Base-by-base conservation (phyloP, 192 early-diverging fungal species). In the Coemansia sp. region DNA sequence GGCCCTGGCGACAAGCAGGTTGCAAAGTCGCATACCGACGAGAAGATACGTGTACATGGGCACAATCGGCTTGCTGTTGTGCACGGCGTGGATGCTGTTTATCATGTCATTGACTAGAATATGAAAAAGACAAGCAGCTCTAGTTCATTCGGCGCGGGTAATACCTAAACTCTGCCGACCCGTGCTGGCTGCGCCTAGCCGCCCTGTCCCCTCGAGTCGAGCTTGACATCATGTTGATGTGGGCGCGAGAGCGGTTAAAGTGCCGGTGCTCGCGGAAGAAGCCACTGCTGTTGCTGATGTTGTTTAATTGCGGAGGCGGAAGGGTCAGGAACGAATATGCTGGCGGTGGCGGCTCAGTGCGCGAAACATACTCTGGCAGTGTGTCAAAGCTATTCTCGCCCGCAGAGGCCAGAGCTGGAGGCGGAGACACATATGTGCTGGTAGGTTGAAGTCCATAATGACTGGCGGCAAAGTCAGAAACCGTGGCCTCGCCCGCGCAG, bases 41-140 rank as follows among this genome's bases (percentile, higher is more conserved):
- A 35, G 71, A 18, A 53, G 76, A 22, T 80, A 70, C 22, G n/a
- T 70, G 17, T 80, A 80, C 29, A 53, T 80, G 52, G 67, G 67
- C 3, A 58, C 40, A 37, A 80, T 80, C n/a, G 71, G 60, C 4
- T 22, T 80, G 36, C 46, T 80, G 18, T 48, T 80, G 33, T 60
- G n/a, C 18, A 62, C 64, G 1, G 67, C 76, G 4, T 80, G 76
- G 76, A 36, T 24, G 35, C 41, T 74, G 33, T 80, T 74, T 60
- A 74, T 80, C 11, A 14, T 58, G 12, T 66, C 64, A 3, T 60
- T 80, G 8, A 39, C 65, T 3, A 65, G 67, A 12, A 65, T 70
- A 7, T 70, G 29, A 63, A 39, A 8, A 34, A n/a, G 14, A 63
- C 24, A 33, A 44, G 33, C 29, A 53, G 18, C 26, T 33, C 42